Conservation (phyloP, 352 stramenopile species). For the Phytophthora ramorum region DNA sequence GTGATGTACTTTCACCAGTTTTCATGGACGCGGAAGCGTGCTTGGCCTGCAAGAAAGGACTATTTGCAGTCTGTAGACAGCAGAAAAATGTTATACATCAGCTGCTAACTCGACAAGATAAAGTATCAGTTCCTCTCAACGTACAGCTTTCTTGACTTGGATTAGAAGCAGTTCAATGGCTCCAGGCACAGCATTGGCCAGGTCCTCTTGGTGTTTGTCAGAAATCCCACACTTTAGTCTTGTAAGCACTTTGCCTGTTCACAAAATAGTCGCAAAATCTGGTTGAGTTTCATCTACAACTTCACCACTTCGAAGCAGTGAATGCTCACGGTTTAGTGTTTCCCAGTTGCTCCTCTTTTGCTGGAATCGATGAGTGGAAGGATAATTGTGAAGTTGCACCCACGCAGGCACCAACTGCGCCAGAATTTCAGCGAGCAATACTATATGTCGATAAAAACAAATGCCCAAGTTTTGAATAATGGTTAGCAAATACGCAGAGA, state of each 20-base stretch:
- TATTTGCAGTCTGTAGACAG: conserved; percentile 19
- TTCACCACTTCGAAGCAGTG: not conserved
- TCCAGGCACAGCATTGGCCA: conserved; percentile 48
- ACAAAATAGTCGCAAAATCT: not conserved
- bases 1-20: not conserved
- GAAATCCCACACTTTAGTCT: conserved; percentile 57
- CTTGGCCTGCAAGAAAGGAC: conserved; percentile 24
- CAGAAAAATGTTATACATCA: no score
- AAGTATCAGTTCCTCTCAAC: not conserved
- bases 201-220: conserved; percentile 49
- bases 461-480: not conserved
- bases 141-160: conserved; percentile 54
- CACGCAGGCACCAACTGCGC: conserved; percentile 54
- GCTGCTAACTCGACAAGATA: not conserved
- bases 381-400: conserved; percentile 61
- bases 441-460: conserved; percentile 16
- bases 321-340: conserved; percentile 52
- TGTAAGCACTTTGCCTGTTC: conserved; percentile 51
- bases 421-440: conserved; percentile 58
- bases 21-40: not conserved
- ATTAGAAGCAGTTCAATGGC: conserved; percentile 50
- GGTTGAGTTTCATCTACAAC: not conserved
- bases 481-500: not conserved
- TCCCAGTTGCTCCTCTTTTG: conserved; percentile 70
- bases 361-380: conserved; percentile 44